Percentiles rank a stretch among this genome's conserved stretches.
Evolutionary conservation across 345 rosid species (phyloP).

Genomic region (Hibiscus syriacus): DNA sequence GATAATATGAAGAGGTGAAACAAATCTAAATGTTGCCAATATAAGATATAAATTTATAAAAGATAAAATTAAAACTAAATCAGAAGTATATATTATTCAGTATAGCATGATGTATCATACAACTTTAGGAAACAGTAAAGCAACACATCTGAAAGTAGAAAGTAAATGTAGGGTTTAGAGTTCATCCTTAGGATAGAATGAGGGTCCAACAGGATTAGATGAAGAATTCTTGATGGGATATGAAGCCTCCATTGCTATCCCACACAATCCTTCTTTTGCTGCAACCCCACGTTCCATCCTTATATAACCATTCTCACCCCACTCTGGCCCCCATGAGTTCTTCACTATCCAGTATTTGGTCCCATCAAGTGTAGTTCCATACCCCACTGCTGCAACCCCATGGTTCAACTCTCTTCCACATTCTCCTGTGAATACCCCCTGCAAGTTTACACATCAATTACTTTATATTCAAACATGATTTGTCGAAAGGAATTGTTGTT

Average conservation of each 20-base stretch:
- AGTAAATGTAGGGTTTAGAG: slow-evolving; percentile 25
- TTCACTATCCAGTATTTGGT: slow-evolving; percentile 72
- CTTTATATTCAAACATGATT: no score
- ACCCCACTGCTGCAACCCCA: slow-evolving; percentile 63
- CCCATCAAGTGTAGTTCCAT: slow-evolving; percentile 59
- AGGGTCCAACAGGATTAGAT: slow-evolving; percentile 29
- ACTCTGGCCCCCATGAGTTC: slow-evolving; percentile 70
- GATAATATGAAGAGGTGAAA: no score
- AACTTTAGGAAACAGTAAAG: neutral
- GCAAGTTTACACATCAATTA: neutral
- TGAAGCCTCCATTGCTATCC: slow-evolving; percentile 75
- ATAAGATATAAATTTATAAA: neutral
- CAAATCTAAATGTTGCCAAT: neutral
- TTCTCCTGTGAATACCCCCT: slow-evolving; percentile 62
- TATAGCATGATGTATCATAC: neutral
- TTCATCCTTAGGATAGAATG: slow-evolving; percentile 43
- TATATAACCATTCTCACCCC: slow-evolving; percentile 76
- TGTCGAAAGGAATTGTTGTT: no score
- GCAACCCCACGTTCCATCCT: slow-evolving; percentile 52
- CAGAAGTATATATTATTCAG: neutral
- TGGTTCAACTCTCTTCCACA: slow-evolving; percentile 65
- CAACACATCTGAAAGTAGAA: neutral
- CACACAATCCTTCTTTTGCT: slow-evolving; percentile 46
- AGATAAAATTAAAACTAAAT: neutral
- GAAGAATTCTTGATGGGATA: slow-evolving; percentile 55